Evolutionary conservation across 345 rosid species (phyloP), one percentile per base, ranked within the genome.

Genomic region (Eucalyptus sp.): DNA sequence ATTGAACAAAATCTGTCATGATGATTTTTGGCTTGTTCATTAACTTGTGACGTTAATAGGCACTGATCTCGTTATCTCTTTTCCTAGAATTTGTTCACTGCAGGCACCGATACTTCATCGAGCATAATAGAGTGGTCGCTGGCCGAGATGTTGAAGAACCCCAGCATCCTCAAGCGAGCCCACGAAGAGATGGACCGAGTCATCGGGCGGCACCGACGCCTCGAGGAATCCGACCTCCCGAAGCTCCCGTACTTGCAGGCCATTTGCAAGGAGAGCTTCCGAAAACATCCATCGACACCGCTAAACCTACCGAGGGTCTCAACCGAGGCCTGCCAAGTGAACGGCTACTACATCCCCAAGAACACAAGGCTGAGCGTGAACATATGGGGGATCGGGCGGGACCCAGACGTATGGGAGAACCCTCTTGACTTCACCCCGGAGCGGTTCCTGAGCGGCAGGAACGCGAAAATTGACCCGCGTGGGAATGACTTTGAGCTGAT

Each of bases 91-190:
- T 89, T 95, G 58, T 95, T 94, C 89, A 89, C 93, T 2, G 97
- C 96, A 5, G 97, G 97, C 4, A 95, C 97, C 6, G 97, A 95
- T 89, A 92, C 97, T 11, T 95, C 96, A 29, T 93, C 97, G 3
- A 95, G 97, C 92, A 62, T 92, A 24, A 94, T 95, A 29, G 97
- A 95, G 88, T 95, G 96, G 96, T 90, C 96, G 33, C 84, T 95
- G 0, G 91, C 93, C 1, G 96, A 95, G 90, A 93, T 95, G 93
- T 9, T 95, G 87, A 88, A 90, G 13, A 94, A 92, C 86, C 94
- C 94, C 1, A 89, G 43, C 44, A 92, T 94, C 60, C 85, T 95
- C 12, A 91, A 88, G 62, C 66, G 83, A 25, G 96, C 94, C 33
- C 97, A 95, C 1, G 92, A 92, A 0, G 96, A 95, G 92, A 95